Evolutionary conservation across 1,139 yeast genomes (phyloP), one percentile per base, ranked within the genome.

Genomic region (Candida sanyaensis): DNA sequence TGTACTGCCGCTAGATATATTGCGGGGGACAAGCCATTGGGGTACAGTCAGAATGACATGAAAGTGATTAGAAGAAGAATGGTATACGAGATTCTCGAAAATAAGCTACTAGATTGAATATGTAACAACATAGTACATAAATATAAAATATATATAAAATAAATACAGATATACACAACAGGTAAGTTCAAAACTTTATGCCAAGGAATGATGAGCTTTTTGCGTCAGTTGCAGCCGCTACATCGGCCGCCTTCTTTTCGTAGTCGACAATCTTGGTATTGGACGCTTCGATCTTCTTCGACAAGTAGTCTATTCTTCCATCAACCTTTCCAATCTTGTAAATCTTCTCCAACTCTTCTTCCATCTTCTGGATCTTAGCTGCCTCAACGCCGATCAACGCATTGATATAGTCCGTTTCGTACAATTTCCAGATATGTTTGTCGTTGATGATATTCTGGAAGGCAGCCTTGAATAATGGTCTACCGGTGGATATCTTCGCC

Each of bases 391-490:
- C 65, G 42, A 89, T 78, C 48, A 84, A 68, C 41, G 75, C 74
- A 43, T 73, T 69, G 45, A 86, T 68, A 53, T 84, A 82, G 29
- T 81, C 77, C 2, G 84, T 74, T 62, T 90, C 96, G 65, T 88
- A 77, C 23, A 82, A 73, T 26, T 81, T 82, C 51, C 73, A 78
- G 9, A 88, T 69, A 34, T 78, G 76, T 12, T 70, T 60, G 62
- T 90, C 93, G 1, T 71, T 60, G 4, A 84, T 77, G 59, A 93
- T 73, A 48, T 80, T 77, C 48, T 73, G 63, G 69, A 93, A 93
- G 0, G 98, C 97, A 0, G 93, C 90, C 51, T 80, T 79, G 64
- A 75, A 92, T 24, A 93, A 71, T 1, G 99, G 99, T 59, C 92
- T 84, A 0, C 97, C 96, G 0, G 96, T 89, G 32, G 71, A 67